Base-by-base conservation (phyloP, 352 stramenopile genomes). In the Aphanomyces astaci region DNA sequence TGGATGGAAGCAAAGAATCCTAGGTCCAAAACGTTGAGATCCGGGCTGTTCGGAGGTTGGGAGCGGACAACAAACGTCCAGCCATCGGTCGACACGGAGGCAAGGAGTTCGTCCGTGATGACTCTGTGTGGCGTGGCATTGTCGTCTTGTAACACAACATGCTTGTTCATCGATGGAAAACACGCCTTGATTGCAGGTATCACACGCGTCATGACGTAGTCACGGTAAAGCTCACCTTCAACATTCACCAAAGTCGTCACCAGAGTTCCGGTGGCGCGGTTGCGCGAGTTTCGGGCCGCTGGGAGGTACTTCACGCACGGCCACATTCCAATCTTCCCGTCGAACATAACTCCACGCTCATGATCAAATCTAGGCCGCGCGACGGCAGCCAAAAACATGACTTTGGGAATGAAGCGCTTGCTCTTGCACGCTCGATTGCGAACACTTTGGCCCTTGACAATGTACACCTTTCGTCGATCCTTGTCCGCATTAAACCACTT, bases 241-340 rank as follows among this genome's bases (percentile, higher is more conserved):
- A 79, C 49, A 27, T 73, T 65, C 9, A 77, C 57, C 54, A 71
- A 64, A 10, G 55, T 73, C 2, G 65, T 63, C 0, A 55, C 13
- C 0, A 46, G 2, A 0, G 68, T 40, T 4, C 70, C 64, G 13
- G 66, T 72, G 2, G 31, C 25, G 4, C 65, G 67, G 25, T 76
- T 70, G 28, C 63, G 48, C 19, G 63, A 78, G n/a, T n/a, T n/a
- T n/a, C n/a, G n/a, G n/a, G n/a, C n/a, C n/a, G 22, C 30, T 59
- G 65, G 25, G 2, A 13, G 36, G 2, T 60, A 19, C 31, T 75
- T 52, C 0, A 33, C 62, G 28, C 78, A 76, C 3, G 63, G 55
- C 70, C 74, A 76, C 2, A 75, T 73, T 13, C 70, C 75, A 31
- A 75, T 66, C 28, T 79, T 77, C 0, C 72, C 66, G 32, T 76